These are phyloP conservation scores for Psilocybe cubensis DNA, from an alignment of 768 basidiomycete genomes.

Conservation along the genomic window DNA sequence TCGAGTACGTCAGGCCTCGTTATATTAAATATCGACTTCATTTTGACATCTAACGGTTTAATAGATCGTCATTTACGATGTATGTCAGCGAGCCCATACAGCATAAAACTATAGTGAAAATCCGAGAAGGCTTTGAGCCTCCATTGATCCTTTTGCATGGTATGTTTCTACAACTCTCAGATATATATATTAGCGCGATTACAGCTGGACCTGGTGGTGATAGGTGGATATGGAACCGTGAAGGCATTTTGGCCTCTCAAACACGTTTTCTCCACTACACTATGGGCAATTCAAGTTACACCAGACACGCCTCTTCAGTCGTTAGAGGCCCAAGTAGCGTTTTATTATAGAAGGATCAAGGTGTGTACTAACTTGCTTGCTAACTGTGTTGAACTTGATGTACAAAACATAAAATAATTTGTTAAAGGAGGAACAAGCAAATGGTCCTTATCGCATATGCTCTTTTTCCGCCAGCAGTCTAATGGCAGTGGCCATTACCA, in stretches of 20 bases:
- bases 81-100: no score
- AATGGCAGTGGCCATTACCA: not conserved
- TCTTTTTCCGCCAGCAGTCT: slow-evolving; percentile 1
- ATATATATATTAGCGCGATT: no score
- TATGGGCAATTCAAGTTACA: slow-evolving; percentile 4
- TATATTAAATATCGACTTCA: no score
- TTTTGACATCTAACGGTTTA: no score
- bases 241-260: not conserved
- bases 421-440: not conserved
- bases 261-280: not conserved
- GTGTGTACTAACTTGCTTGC: not conserved
- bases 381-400: not conserved
- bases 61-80: no score
- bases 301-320: slow-evolving; percentile 2
- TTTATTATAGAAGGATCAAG: not conserved
- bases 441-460: slow-evolving; percentile 2
- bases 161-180: not conserved
- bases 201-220: no score
- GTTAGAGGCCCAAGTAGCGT: not conserved
- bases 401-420: no score
- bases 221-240: not conserved
- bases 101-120: not conserved
- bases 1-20: no score
- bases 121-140: not conserved
- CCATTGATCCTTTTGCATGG: not conserved